Percentiles rank a stretch among this genome's conserved stretches.
Conservation (phyloP, 108 stramenopile genomes). For the Phaeodactylum tricornutum region DNA sequence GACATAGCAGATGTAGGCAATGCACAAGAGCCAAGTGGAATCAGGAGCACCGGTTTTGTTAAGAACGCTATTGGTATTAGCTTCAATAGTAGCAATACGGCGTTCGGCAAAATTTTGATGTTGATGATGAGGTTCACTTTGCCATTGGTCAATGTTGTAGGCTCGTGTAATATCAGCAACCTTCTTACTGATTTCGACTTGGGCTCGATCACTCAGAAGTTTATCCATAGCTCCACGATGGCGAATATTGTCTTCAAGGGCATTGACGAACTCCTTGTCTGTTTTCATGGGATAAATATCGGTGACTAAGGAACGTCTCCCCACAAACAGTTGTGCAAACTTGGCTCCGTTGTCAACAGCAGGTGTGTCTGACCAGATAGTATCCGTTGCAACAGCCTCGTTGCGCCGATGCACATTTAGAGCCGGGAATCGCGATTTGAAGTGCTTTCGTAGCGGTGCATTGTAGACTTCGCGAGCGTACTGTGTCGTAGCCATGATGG, state of each 20-base stretch:
- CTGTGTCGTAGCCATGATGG: constrained; percentile 1
- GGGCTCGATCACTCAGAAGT: constrained; percentile 11
- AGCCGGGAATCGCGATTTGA: constrained; percentile 9
- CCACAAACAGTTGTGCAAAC: constrained; percentile 8
- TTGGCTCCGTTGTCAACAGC: constrained; percentile 7
- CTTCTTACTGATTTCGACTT: constrained; percentile 4
- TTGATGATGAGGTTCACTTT: constrained; percentile 13
- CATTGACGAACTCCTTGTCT: constrained; percentile 8
- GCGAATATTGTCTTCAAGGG: constrained; percentile 15
- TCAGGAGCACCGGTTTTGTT: constrained; percentile 18
- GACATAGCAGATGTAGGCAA: constrained; percentile 5
- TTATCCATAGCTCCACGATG: constrained; percentile 8
- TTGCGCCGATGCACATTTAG: constrained; percentile 12
- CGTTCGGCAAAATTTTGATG: constrained; percentile 19
- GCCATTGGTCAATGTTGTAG: constrained; percentile 4
- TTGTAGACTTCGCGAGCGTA: background rate
- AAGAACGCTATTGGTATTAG: constrained; percentile 5
- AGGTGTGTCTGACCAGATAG: constrained; percentile 14
- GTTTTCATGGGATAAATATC: constrained; percentile 15
- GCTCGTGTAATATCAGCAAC: constrained; percentile 7
- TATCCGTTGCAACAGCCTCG: constrained; percentile 18
- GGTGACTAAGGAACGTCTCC: background rate
- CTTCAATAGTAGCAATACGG: constrained; percentile 1
- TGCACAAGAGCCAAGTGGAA: constrained; percentile 13
- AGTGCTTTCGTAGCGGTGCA: background rate